These are phyloP conservation scores for Zymoseptoria pseudotritici DNA, from an alignment of 2,329 filamentous ascomycete genomes.

Conservation along the genomic window DNA sequence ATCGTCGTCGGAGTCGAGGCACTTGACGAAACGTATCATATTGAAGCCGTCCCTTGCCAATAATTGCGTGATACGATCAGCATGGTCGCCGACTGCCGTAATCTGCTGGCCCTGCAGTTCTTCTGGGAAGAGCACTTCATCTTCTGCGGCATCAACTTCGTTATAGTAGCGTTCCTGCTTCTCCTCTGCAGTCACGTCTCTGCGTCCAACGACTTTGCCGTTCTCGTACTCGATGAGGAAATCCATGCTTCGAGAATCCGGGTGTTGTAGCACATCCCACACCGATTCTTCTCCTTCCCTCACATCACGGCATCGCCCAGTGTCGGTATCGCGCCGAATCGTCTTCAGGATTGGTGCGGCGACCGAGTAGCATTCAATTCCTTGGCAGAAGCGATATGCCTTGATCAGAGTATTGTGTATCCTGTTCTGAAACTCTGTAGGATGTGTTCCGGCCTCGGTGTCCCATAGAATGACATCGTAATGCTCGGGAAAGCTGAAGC, in stretches of 20 bases:
- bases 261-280: conserved; percentile 25
- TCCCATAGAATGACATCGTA: conserved; percentile 41
- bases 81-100: background rate
- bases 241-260: background rate
- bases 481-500: conserved; percentile 37
- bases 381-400: conserved; percentile 28
- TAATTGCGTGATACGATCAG: conserved; percentile 2
- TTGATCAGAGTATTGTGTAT: conserved; percentile 31
- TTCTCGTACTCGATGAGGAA: background rate
- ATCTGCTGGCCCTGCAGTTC: conserved; percentile 16
- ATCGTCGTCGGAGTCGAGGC: conserved; percentile 24
- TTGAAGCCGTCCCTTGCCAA: no score
- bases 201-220: background rate
- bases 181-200: conserved; percentile 7
- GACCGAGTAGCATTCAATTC: conserved; percentile 29
- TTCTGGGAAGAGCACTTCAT: conserved; percentile 36
- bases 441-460: conserved; percentile 28
- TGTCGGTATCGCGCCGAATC: conserved; percentile 30
- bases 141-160: conserved; percentile 36
- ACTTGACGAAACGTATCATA: conserved; percentile 4
- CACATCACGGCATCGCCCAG: conserved; percentile 31
- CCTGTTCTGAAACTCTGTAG: conserved; percentile 11
- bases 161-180: conserved; percentile 28
- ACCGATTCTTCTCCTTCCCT: conserved; percentile 31
- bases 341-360: conserved; percentile 33